Percentiles rank a stretch among this genome's conserved stretches.
Evolutionary conservation across 2,329 filamentous ascomycete species (phyloP).

Genomic region (Coniochaeta ligniaria): DNA sequence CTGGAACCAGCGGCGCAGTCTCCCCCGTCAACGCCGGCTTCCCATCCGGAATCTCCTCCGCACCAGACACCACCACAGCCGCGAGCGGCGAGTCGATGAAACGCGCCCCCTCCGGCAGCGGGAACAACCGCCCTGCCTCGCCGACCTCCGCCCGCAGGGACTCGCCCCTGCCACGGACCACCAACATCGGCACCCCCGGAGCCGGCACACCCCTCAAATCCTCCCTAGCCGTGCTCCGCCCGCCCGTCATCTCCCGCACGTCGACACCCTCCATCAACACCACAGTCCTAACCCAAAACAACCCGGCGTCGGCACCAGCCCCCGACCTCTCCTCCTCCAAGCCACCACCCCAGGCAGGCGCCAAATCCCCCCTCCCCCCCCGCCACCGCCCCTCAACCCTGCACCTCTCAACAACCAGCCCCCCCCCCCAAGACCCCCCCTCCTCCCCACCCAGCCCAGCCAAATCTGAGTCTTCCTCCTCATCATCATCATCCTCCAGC

Average conservation of each 20-base stretch:
- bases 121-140: constrained; percentile 35
- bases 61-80: constrained; percentile 17
- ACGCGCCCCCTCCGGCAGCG: constrained; percentile 39
- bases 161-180: constrained; percentile 41
- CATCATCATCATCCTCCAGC: constrained; percentile 32
- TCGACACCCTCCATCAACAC: constrained; percentile 34
- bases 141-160: constrained; percentile 52
- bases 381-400: constrained; percentile 12
- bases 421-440: background rate
- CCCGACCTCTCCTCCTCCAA: constrained; percentile 3
- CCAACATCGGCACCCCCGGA: constrained; percentile 35
- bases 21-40: constrained; percentile 44
- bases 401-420: background rate
- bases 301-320: constrained; percentile 14
- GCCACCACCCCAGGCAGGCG: constrained; percentile 25
- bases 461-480: constrained; percentile 28
- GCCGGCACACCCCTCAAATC: constrained; percentile 29
- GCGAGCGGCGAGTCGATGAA: constrained; percentile 40
- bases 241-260: background rate
- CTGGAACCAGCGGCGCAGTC: constrained; percentile 45
- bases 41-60: constrained; percentile 23
- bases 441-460: constrained; percentile 19
- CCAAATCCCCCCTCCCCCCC: constrained; percentile 9
- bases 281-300: constrained; percentile 19
- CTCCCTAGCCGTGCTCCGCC: constrained; percentile 17